Evolutionary conservation across 2,329 filamentous ascomycete genomes (phyloP).

Genomic region (Claviceps fusiformis): DNA sequence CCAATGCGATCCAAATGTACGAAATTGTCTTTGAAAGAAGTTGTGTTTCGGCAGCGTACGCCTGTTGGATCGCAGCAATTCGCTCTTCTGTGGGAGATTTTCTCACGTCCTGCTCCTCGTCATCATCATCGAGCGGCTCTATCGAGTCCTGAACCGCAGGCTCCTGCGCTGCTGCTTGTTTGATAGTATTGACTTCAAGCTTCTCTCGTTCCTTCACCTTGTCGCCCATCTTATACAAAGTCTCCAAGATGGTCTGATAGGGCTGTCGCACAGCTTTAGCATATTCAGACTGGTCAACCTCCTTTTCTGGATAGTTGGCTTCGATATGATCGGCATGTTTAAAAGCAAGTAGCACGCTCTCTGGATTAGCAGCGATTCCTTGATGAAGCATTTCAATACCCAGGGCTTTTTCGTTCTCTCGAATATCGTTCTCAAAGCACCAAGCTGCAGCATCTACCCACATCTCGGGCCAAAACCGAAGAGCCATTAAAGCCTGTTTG

Average conservation of each 20-base stretch:
- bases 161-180: conserved; percentile 33
- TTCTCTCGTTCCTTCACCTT: conserved; percentile 54
- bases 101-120: conserved; percentile 26
- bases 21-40: conserved; percentile 76
- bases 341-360: conserved; percentile 81
- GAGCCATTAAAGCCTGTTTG: conserved; percentile 82
- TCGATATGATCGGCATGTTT: conserved; percentile 84
- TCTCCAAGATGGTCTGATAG: conserved; percentile 69
- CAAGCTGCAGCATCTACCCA: conserved; percentile 94
- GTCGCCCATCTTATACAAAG: conserved; percentile 75
- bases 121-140: conserved; percentile 36
- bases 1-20: conserved; percentile 87
- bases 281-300: conserved; percentile 64
- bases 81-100: conserved; percentile 52
- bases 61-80: conserved; percentile 47
- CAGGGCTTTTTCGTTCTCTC: conserved; percentile 42
- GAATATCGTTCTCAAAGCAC: conserved; percentile 66
- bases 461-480: conserved; percentile 89
- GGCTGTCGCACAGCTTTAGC: conserved; percentile 68
- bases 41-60: conserved; percentile 58
- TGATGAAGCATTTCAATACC: conserved; percentile 69
- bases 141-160: conserved; percentile 24
- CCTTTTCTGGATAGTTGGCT: conserved; percentile 59
- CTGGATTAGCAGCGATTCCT: conserved; percentile 79
- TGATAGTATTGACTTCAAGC: conserved; percentile 41